phyloP scores from a whole-genome alignment of 177 flowering plant genomes.

The Vitis hybrid region DNA sequence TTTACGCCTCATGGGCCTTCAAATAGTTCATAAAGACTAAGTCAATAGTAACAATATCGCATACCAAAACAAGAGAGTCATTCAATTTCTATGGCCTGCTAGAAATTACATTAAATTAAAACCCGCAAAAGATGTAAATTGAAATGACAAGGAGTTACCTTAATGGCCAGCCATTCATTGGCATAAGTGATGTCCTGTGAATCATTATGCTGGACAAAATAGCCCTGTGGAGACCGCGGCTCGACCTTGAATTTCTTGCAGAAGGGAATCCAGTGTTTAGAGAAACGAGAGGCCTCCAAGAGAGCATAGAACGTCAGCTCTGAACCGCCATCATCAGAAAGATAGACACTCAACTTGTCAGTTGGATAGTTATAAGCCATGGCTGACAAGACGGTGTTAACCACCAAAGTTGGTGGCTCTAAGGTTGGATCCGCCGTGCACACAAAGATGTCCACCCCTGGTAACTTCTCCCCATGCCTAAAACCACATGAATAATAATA shows the following conservation, averaged over 20 bases:
- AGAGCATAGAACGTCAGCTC: constrained; percentile 39
- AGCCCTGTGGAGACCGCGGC: constrained; percentile 32
- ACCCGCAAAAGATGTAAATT: too few relatives aligned
- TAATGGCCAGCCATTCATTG: constrained; percentile 13
- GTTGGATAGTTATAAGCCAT: constrained; percentile 33
- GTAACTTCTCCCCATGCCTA: constrained; percentile 22
- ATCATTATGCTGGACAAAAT: constrained; percentile 1
- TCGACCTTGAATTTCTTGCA: constrained; percentile 24
- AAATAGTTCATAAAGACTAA: too few relatives aligned
- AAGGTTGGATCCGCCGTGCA: constrained; percentile 37
- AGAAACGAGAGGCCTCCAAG: constrained; percentile 30
- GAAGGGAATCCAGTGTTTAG: constrained; percentile 19
- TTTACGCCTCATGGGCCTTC: too few relatives aligned
- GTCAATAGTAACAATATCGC: fast-evolving
- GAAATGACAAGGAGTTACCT: constrained; percentile 14
- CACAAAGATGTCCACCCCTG: constrained; percentile 31
- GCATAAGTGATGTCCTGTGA: neutral
- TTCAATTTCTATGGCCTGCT: too few relatives aligned
- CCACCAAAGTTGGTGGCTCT: constrained; percentile 37
- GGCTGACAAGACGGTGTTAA: constrained; percentile 33
- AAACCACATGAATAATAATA: neutral
- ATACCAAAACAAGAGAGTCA: too few relatives aligned
- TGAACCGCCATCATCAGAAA: constrained; percentile 40
- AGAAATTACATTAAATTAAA: too few relatives aligned
- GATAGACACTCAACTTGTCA: constrained; percentile 28